Evolutionary conservation across 2,329 filamentous ascomycete genomes (phyloP).

Genomic region (Paecilomyces variotii): DNA sequence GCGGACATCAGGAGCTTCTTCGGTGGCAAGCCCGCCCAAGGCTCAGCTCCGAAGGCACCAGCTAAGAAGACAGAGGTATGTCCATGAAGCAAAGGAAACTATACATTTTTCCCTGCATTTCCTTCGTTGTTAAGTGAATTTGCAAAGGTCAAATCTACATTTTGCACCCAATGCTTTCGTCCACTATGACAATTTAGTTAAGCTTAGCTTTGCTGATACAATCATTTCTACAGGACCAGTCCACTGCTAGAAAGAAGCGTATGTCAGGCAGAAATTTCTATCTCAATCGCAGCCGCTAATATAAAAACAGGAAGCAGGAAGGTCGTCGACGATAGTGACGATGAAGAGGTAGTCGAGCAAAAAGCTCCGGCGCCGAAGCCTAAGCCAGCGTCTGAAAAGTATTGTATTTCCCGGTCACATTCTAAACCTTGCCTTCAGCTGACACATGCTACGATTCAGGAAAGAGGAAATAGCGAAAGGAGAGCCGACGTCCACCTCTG

Average conservation of each 20-base stretch:
- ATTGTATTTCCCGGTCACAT: conserved; percentile 19
- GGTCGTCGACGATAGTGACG: conserved; percentile 72
- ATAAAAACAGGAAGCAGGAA: conserved; percentile 46
- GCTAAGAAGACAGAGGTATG: conserved; percentile 33
- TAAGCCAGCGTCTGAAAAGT: conserved; percentile 41
- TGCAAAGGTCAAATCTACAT: neutral
- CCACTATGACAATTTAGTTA: neutral
- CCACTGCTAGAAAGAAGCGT: conserved; percentile 27
- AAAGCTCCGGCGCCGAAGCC: conserved; percentile 31
- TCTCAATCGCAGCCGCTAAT: neutral
- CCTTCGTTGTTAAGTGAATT: too few relatives aligned
- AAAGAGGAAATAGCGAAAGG: conserved; percentile 45
- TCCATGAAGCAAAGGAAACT: neutral
- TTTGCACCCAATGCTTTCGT: neutral
- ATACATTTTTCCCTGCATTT: too few relatives aligned
- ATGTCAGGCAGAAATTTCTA: conserved; percentile 9
- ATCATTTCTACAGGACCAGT: conserved; percentile 14
- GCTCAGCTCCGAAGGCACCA: conserved; percentile 37
- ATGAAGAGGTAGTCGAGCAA: conserved; percentile 51
- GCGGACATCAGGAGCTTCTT: conserved; percentile 88
- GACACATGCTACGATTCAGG: conserved; percentile 15
- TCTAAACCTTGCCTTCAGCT: conserved; percentile 3
- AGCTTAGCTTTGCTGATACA: neutral
- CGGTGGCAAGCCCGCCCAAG: conserved; percentile 60
- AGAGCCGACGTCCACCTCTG: conserved; percentile 53